phyloP scores from a whole-genome alignment of 805 yeast species.

The Candida palmyrensis region DNA sequence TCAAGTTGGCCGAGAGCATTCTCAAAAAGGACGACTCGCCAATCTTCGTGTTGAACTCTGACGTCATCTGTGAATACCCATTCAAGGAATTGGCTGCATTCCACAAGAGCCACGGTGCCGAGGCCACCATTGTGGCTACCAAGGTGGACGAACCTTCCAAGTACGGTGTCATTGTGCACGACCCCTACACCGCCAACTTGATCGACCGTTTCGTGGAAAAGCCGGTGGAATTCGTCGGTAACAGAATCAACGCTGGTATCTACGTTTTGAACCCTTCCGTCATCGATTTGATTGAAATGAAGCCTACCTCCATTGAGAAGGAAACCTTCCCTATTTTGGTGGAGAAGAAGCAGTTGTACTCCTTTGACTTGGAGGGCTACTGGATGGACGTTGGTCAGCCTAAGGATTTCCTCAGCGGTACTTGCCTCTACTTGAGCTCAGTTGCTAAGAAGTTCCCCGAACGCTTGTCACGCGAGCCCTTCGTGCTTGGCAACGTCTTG shows the following conservation, averaged over 20 bases:
- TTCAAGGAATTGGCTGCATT: slow-evolving; percentile 85
- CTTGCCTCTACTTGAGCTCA: slow-evolving; percentile 85
- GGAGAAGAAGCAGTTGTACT: slow-evolving; percentile 80
- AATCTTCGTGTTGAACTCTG: slow-evolving; percentile 96
- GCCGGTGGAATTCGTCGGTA: slow-evolving; percentile 99
- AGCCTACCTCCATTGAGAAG: slow-evolving; percentile 99
- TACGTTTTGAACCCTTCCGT: slow-evolving; percentile 97
- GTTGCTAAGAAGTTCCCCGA: slow-evolving; percentile 75
- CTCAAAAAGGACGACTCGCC: slow-evolving; percentile 94
- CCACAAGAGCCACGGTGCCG: slow-evolving; percentile 96
- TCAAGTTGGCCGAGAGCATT: slow-evolving; percentile 91
- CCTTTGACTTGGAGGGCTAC: slow-evolving; percentile 97
- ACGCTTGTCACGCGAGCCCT: slow-evolving; percentile 61
- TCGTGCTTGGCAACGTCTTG: slow-evolving; percentile 87
- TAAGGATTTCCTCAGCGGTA: slow-evolving; percentile 97
- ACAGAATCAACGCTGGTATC: slow-evolving; percentile 99
- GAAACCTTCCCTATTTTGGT: slow-evolving; percentile 98
- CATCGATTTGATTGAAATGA: slow-evolving; percentile 92
- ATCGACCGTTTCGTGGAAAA: slow-evolving; percentile 99
- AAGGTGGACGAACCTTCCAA: slow-evolving; percentile 99
- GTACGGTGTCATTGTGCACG: slow-evolving; percentile 99
- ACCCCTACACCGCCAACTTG: slow-evolving; percentile 89
- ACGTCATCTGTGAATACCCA: slow-evolving; percentile 98
- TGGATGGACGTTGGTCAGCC: slow-evolving; percentile 99
- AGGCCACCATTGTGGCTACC: slow-evolving; percentile 98